Evolutionary conservation across 2,329 filamentous ascomycete genomes (phyloP), one percentile per base, ranked within the genome.

Genomic region (Paradendryphiella salina): DNA sequence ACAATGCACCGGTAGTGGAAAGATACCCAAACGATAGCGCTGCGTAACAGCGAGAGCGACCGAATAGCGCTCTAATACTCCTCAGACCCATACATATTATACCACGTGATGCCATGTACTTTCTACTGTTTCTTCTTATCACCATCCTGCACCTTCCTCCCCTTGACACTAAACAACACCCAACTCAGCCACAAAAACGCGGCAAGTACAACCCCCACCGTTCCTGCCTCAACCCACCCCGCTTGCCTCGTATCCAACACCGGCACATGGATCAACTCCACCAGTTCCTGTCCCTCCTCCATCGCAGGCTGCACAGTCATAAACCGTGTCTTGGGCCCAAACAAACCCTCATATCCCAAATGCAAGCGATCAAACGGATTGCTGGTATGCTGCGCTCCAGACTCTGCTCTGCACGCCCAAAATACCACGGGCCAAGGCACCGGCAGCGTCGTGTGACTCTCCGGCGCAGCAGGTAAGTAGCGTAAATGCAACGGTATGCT

Each of bases 331-430:
- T 83, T 80, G 0, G 84, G 80, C 1, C 82, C 84, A 70, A 96
- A 96, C 7, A 95, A 73, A 0, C 81, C 83, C 59, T 96, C 93
- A 70, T 92, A 96, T 1, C 91, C 92, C n/a, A 96, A 65, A 66
- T 90, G 84, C n/a, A 80, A 77, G 5, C 89, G 80, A 70, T 96
- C 92, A 72, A 97, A 97, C 0, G 93, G 93, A 65, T 88, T 96
- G 4, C 80, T 82, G 0, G 82, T 73, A 73, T 93, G 89, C 63
- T 89, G 87, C 0, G 80, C 80, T 0, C 82, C 84, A 43, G 84
- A 80, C 8, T 83, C 81, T 0, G 86, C 82, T 6, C 82, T 79
- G 67, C 93, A 97, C 0, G 91, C 90, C 92, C 92, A 96, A 77
- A 96, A 96, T 0, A 96, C 82, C 0, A 84, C 82, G 0, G 93